Evolutionary conservation across 169 alveolate genomes (phyloP).

Genomic region (Miamiensis avidus): DNA sequence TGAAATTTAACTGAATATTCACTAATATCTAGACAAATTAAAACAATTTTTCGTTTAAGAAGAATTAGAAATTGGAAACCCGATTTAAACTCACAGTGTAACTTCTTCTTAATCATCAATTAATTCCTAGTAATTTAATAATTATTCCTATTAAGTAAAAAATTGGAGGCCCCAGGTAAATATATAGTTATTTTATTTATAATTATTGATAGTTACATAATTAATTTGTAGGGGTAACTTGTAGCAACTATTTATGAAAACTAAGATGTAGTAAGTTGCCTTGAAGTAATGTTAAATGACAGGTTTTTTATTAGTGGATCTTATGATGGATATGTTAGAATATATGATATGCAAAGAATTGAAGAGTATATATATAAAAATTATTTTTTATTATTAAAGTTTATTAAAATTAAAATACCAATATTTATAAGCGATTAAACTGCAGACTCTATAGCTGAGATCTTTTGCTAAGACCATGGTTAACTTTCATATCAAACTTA

Average conservation of each 20-base stretch:
- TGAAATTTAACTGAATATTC: no score
- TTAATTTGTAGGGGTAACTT: background rate
- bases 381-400: background rate
- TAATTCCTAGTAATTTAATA: no score
- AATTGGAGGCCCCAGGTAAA: background rate
- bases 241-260: slow-evolving; percentile 22
- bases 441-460: slow-evolving; percentile 6
- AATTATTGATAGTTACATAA: background rate
- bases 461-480: background rate
- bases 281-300: background rate
- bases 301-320: slow-evolving; percentile 12
- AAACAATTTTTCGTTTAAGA: slow-evolving; percentile 13
- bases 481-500: slow-evolving; percentile 4
- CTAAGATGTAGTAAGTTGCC: background rate
- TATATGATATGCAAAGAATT: background rate
- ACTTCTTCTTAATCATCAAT: slow-evolving; percentile 2
- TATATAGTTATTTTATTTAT: background rate
- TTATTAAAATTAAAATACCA: background rate
- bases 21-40: background rate
- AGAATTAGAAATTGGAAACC: slow-evolving; percentile 28
- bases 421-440: slow-evolving; percentile 1
- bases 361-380: background rate
- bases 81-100: background rate
- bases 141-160: no score
- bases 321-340: slow-evolving; percentile 22